Evolutionary conservation across 441 rosid genomes (phyloP), one percentile per base, ranked within the genome.

Genomic region (Croton laevigatus): DNA sequence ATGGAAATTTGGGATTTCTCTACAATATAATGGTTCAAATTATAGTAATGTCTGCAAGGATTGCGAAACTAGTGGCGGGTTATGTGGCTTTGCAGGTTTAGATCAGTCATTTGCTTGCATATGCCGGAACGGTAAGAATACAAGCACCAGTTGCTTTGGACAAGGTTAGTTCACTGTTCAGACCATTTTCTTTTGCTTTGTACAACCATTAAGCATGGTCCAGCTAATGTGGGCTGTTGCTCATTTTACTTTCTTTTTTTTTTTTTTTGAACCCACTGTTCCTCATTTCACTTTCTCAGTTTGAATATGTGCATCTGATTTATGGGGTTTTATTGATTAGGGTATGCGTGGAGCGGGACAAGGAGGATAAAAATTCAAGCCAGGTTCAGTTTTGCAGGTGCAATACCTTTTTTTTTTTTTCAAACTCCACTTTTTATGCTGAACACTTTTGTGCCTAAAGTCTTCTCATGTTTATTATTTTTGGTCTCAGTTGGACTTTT

Each of bases 101-200:
- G 91, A 78, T 58, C 82, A 80, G 81, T 85, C 91, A 12, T 88
- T 88, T 59, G 84, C 94, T 81, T 88, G 94, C 81, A 70, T 88
- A 66, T 87, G 91, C 75, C 68, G 71, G 19, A 86, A 73, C 60
- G 87, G 88, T 49, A 68, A 80, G 82, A 86, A 88, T 78, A 80
- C 86, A 52, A 80, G 87, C 66, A 82, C 78, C 48, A 82, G 79
- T 68, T 88, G 91, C 74, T 72, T 75, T 55, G 94, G 82, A 0
- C 82, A 79, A 79, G 89, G 94, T 88, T 52, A 77, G 82, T 73
- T 70, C 51, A 78, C 63, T 62, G 14, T 61, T 23, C 70, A 69
- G 8, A 45, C 66, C n/a, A 11, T 27, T 48, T 58, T 17, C 10
- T 37, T n/a, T 38, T 36, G 14, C 46, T 46, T 16, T 73, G 63